A percentile compares a stretch with the other conserved stretches of the same genome.
These are phyloP conservation scores for Deuterostichococcus epilithicus DNA, from an alignment of 139 green algal genomes.

Conservation along the genomic window DNA sequence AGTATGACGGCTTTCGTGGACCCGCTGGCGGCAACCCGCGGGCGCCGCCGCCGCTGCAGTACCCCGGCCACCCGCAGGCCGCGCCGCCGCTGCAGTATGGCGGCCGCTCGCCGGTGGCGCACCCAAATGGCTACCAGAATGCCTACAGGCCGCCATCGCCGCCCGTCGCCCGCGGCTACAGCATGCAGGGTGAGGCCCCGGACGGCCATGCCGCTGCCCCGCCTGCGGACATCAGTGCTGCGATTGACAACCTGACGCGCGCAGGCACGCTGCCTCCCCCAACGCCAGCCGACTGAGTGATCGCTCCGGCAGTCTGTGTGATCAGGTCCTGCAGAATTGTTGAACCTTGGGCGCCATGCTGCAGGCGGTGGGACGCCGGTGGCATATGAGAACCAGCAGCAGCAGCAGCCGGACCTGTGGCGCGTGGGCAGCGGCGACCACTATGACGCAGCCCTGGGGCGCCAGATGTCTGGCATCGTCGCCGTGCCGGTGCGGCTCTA, in stretches of 20 bases:
- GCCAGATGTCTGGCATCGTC: background rate
- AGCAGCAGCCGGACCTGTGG: background rate
- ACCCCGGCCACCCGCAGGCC: background rate
- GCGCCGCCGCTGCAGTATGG: background rate
- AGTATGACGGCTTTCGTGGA: too few relatives aligned
- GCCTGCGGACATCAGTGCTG: background rate
- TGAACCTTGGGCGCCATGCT: too few relatives aligned
- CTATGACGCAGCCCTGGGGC: background rate
- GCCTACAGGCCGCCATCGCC: too few relatives aligned
- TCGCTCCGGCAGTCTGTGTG: too few relatives aligned
- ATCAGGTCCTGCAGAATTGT: too few relatives aligned
- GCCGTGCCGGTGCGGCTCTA: background rate
- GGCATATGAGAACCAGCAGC: background rate
- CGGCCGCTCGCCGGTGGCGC: too few relatives aligned
- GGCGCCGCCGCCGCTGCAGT: background rate
- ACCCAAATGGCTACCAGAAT: too few relatives aligned
- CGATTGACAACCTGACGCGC: background rate
- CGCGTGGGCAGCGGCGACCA: background rate
- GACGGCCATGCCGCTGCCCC: background rate
- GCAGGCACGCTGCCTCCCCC: background rate
- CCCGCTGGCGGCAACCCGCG: background rate
- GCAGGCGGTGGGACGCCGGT: background rate
- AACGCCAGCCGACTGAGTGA: too few relatives aligned
- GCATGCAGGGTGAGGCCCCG: background rate
- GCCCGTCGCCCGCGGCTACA: too few relatives aligned